Base-by-base conservation (phyloP, 768 basidiomycete genomes). In the Lentinula sp. region DNA sequence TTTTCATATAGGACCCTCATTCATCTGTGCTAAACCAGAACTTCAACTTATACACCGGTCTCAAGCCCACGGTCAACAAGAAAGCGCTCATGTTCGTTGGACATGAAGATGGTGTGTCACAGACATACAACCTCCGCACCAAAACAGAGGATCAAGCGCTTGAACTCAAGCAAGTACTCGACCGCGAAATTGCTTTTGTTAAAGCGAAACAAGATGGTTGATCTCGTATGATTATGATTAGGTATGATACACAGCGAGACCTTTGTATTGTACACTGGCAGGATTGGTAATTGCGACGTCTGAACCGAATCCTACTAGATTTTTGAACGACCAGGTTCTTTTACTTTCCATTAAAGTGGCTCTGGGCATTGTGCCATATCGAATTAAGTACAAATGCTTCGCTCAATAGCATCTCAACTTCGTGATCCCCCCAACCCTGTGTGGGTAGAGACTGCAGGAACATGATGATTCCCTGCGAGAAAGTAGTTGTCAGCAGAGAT, bases 331-430 rank as follows among this genome's bases (percentile, higher is more conserved):
- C 32, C 50, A 34, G 50, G 50, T 13, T 34, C 50, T 49, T 46
- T 71, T 67, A 78, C 70, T 85, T 88, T 64, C 75, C 85, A 46
- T 75, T 81, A 72, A 94, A 88, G 72, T 94, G 92, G 69, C 90
- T 92, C 69, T 93, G 92, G 5, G 92, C 92, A 66, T 94, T 93
- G 65, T 93, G 91, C 92, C 92, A 94, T 74, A 91, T 89, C 32
- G 89, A 93, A 65, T 88, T 92, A 66, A 93, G 86, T 21, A 98
- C 90, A 70, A 96, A 99, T 1, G 97, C 96, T 74, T 98, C 93
- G 68, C 91, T 93, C 50, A 99, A 85, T 37, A 99, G 84, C 76
- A 98, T 83, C 70, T 98, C 94, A 50, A 98, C 88, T 69, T 98
- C 94, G 67, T 95, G 90, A 71, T 98, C 95, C 21, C 88, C 86